Evolutionary conservation across 768 basidiomycete species (phyloP).

Genomic region (Boletus subparvulus): DNA sequence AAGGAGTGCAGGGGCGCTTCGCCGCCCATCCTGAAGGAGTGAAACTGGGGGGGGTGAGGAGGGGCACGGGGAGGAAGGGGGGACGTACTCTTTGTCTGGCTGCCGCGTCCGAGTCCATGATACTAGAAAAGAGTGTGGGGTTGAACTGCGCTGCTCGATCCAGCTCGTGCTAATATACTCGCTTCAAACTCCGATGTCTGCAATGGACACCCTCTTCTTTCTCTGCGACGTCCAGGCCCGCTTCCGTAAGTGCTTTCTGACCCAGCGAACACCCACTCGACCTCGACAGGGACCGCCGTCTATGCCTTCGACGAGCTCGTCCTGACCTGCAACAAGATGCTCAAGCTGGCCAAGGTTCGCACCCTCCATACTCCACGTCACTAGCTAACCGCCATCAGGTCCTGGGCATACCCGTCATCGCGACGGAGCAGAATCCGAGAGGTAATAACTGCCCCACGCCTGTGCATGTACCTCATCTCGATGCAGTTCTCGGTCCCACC

Average conservation of each 20-base stretch:
- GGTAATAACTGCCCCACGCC: constrained; percentile 40
- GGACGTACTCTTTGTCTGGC: constrained; percentile 45
- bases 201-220: constrained; percentile 53
- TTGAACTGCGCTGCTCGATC: too few relatives aligned
- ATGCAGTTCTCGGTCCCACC: constrained; percentile 65
- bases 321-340: constrained; percentile 68
- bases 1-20: constrained; percentile 34
- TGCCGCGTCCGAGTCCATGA: constrained; percentile 40
- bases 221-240: constrained; percentile 82
- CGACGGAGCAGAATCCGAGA: constrained; percentile 81
- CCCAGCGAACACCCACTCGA: constrained; percentile 5
- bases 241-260: constrained; percentile 50
- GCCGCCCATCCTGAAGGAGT: constrained; percentile 68
- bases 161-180: too few relatives aligned
- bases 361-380: too few relatives aligned
- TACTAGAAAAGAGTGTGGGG: constrained; percentile 22
- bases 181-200: constrained; percentile 27
- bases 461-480: constrained; percentile 5
- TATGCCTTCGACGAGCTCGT: constrained; percentile 72
- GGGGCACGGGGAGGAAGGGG: background rate
- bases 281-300: constrained; percentile 49
- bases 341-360: constrained; percentile 68
- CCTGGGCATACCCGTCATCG: constrained; percentile 68
- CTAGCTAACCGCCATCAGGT: constrained; percentile 38
- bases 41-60: constrained; percentile 47